Evolutionary conservation across 352 stramenopile genomes (phyloP).

Genomic region (Pythium volutum): DNA sequence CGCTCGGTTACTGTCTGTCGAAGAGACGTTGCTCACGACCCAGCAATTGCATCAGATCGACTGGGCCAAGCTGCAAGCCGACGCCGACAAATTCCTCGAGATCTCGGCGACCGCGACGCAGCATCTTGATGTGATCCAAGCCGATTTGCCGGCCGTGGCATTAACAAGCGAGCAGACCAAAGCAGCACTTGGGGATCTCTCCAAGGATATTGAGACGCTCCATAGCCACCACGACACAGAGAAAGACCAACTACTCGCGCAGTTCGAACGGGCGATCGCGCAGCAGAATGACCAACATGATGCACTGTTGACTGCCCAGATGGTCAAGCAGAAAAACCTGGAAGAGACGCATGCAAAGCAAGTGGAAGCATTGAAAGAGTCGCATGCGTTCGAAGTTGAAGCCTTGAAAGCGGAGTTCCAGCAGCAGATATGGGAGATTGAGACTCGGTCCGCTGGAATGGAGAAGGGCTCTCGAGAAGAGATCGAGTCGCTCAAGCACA

Average conservation of each 20-base stretch:
- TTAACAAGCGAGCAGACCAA: constrained; percentile 35
- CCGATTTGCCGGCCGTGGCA: constrained; percentile 38
- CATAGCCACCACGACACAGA: constrained; percentile 38
- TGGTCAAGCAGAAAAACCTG: constrained; percentile 30
- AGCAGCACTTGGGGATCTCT: constrained; percentile 35
- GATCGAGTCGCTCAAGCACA: constrained; percentile 33
- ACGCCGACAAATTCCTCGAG: constrained; percentile 62
- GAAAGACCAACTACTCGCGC: constrained; percentile 36
- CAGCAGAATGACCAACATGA: constrained; percentile 47
- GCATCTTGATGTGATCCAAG: constrained; percentile 52
- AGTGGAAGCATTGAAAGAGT: constrained; percentile 23
- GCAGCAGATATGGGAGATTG: too few species aligned
- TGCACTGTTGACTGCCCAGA: constrained; percentile 34
- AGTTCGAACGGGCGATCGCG: constrained; percentile 38
- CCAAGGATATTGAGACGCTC: constrained; percentile 40
- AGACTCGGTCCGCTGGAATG: too few species aligned
- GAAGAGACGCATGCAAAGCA: constrained; percentile 27
- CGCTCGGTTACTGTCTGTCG: constrained; percentile 38
- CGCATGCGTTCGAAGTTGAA: constrained; percentile 32
- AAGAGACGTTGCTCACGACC: constrained; percentile 39
- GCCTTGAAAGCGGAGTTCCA: too few species aligned
- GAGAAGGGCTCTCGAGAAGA: too few species aligned
- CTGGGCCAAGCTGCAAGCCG: constrained; percentile 35
- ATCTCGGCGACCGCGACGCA: constrained; percentile 47
- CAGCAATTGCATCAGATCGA: constrained; percentile 54